phyloP scores from a whole-genome alignment of 164 flowering plant species.

The Protea cynaroides region DNA sequence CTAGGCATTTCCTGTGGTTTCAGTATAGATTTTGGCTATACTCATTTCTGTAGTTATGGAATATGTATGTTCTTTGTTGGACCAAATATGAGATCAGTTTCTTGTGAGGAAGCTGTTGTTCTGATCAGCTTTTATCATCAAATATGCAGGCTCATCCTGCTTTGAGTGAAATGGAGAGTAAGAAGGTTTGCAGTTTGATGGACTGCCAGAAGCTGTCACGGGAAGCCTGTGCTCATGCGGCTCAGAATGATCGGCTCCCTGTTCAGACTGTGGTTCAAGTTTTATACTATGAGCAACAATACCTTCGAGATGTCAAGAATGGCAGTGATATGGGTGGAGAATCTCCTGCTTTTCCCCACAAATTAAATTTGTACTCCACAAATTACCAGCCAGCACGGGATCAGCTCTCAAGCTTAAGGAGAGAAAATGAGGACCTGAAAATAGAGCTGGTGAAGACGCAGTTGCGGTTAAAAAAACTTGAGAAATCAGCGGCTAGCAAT shows the following conservation, averaged over 20 bases:
- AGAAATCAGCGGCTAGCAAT: conserved; percentile 23
- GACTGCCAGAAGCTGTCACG: conserved; percentile 88
- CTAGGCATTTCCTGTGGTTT: no score
- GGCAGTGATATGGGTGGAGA: conserved; percentile 20
- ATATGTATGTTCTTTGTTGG: neutral
- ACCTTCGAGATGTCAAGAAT: conserved; percentile 63
- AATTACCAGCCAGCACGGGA: conserved; percentile 28
- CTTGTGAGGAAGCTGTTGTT: neutral
- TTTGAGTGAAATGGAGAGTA: conserved; percentile 76
- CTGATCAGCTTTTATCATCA: neutral
- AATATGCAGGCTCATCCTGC: conserved; percentile 75
- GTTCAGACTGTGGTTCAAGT: conserved; percentile 93
- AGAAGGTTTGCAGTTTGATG: conserved; percentile 89
- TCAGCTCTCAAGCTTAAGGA: conserved; percentile 44
- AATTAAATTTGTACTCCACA: conserved; percentile 21
- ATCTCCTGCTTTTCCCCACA: conserved; percentile 30
- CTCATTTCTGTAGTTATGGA: no score
- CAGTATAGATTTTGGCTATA: neutral
- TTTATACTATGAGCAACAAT: conserved; percentile 93
- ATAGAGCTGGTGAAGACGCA: conserved; percentile 59
- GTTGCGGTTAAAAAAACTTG: conserved; percentile 62
- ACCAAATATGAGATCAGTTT: neutral
- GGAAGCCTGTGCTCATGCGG: conserved; percentile 97
- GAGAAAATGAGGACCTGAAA: conserved; percentile 80
- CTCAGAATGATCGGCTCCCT: conserved; percentile 91